Base-by-base conservation (phyloP, 176 grass and related monocot genomes). In the Carex parvula region DNA sequence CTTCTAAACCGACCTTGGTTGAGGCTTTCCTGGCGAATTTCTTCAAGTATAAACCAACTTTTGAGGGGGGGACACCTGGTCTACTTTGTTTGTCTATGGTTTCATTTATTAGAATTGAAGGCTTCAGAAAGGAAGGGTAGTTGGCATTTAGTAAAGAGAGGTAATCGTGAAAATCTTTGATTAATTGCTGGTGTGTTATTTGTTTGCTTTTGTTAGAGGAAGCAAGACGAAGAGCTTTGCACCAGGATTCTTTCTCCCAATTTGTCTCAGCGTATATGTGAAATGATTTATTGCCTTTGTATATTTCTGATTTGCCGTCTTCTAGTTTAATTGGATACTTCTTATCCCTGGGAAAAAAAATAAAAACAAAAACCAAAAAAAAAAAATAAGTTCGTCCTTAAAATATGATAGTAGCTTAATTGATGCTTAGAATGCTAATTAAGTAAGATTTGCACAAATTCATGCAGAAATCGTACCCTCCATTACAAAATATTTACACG, bases 211-310 rank as follows among this genome's bases (percentile, higher is more conserved):
- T 81, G 80, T 98, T 85, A 88, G 15, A 59, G 69, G 72, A 92
- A 83, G 96, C 96, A 92, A 99, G 88, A 84, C 91, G 86, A 82
- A 99, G 96, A 57, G 88, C 88, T 93, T 91, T 95, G 84, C 93
- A 98, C 93, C 93, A 98, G 78, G 96, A 99, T 92, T 98, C 96
- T 86, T 98, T 98, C 88, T 98, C 96, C 93, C 93, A 99, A 75
- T 88, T 93, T 60, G 96, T 99, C 44, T 95, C 93, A 56, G 84
- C 86, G 21, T 99, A 99, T 46, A 99, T 77, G 87, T 90, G 93
- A 80, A 90, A 91, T 2, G 79, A 83, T 85, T 95, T 93, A 85
- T 87, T 93, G 64, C 96, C 96, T 85, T 95, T 90, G 68, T 92
- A 99, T 64, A 99, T 84, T 0, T 92, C 81, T 22, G 8, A 83